Conservation (phyloP, 2,329 filamentous ascomycete genomes). For the Arthrobotrys conoides region DNA sequence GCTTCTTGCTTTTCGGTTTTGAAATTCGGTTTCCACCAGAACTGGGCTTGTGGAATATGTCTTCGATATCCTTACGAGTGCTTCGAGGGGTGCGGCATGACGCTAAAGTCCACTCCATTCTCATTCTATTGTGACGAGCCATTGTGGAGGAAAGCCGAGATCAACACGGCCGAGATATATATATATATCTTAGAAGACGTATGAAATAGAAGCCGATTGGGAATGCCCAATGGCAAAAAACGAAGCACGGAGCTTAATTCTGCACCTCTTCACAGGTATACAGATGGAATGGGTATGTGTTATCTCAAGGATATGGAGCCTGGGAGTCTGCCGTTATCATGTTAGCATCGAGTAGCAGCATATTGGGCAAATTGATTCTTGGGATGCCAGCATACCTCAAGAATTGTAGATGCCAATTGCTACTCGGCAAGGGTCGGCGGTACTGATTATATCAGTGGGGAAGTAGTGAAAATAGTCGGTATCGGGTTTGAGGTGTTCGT, state of each 20-base stretch:
- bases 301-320: conserved; percentile 14
- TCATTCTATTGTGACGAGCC: conserved; percentile 59
- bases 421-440: conserved; percentile 54
- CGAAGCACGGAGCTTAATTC: conserved; percentile 15
- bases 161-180: conserved; percentile 10
- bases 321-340: conserved; percentile 54
- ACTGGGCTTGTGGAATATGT: conserved; percentile 54
- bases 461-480: conserved; percentile 18
- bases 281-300: conserved; percentile 16
- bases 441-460: conserved; percentile 29
- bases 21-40: conserved; percentile 44
- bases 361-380: conserved; percentile 51
- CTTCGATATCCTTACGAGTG: conserved; percentile 53
- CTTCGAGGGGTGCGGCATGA: conserved; percentile 55
- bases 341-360: conserved; percentile 61
- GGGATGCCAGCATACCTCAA: conserved; percentile 61
- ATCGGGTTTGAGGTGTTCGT: conserved; percentile 13
- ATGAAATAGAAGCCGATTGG: conserved; percentile 18
- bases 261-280: conserved; percentile 45
- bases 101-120: conserved; percentile 58
- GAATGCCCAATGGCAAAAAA: conserved; percentile 16
- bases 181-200: neutral
- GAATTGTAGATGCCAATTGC: conserved; percentile 56
- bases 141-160: conserved; percentile 21
- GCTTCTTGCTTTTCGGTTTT: conserved; percentile 50